Evolutionary conservation across 1,139 yeast genomes (phyloP).

Genomic region (Suhomyces panamericanus): DNA sequence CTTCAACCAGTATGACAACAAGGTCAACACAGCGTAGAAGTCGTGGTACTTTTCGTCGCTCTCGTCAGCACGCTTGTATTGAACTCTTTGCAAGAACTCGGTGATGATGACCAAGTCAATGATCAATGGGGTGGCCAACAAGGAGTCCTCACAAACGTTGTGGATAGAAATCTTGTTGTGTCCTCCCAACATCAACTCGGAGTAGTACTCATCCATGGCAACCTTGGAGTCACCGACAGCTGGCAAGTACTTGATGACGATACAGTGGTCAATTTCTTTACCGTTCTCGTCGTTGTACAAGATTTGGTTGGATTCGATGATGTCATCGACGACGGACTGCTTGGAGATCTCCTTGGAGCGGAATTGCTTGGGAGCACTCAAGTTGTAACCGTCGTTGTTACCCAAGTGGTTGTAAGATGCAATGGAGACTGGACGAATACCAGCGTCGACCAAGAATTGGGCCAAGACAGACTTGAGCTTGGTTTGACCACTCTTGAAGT

Average conservation of each 20-base stretch:
- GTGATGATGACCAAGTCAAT: conserved; percentile 88
- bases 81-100: conserved; percentile 85
- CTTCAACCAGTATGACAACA: conserved; percentile 93
- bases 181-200: conserved; percentile 96
- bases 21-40: conserved; percentile 83
- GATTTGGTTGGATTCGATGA: conserved; percentile 84
- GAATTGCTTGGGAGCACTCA: conserved; percentile 91
- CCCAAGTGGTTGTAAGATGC: conserved; percentile 97
- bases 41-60: conserved; percentile 52
- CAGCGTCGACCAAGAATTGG: conserved; percentile 94
- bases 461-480: conserved; percentile 93
- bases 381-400: conserved; percentile 92
- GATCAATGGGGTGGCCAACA: conserved; percentile 91
- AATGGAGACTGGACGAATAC: conserved; percentile 90
- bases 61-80: conserved; percentile 58
- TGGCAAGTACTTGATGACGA: conserved; percentile 89
- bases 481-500: conserved; percentile 96
- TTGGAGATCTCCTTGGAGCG: conserved; percentile 94
- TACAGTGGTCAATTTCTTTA: conserved; percentile 84
- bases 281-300: conserved; percentile 82
- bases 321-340: conserved; percentile 91
- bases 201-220: conserved; percentile 97
- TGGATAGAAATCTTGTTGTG: conserved; percentile 92
- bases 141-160: conserved; percentile 94
- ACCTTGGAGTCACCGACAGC: conserved; percentile 97